phyloP scores from a whole-genome alignment of 768 basidiomycete species.

The Heimioporus sp. region DNA sequence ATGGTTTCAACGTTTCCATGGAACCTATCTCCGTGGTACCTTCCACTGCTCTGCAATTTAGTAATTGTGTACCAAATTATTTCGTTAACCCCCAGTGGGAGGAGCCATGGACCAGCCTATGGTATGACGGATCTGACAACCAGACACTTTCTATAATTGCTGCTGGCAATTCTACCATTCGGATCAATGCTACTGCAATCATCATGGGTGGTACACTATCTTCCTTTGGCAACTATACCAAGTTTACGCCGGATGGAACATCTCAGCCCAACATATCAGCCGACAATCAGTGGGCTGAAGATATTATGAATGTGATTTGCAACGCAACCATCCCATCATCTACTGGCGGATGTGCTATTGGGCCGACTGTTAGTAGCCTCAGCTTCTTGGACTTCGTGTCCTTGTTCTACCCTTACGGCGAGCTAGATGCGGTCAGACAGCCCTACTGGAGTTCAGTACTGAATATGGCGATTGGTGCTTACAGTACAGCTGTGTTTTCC shows the following conservation, averaged over 20 bases:
- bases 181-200: constrained; percentile 9
- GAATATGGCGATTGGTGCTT: constrained; percentile 7
- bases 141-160: constrained; percentile 9
- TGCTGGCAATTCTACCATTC: not conserved
- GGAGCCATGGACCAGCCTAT: not conserved
- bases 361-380: not conserved
- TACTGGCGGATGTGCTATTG: not conserved
- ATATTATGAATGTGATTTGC: constrained; percentile 15
- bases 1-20: constrained; percentile 14
- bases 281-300: constrained; percentile 13
- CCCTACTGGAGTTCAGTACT: constrained; percentile 5
- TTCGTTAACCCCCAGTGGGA: accelerated
- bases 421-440: too few species aligned
- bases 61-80: not conserved
- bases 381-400: constrained; percentile 4
- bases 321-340: not conserved
- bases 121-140: constrained; percentile 2
- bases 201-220: constrained; percentile 7
- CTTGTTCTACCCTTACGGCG: too few species aligned
- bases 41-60: constrained; percentile 8
- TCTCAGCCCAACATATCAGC: constrained; percentile 8
- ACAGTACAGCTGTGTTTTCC: constrained; percentile 1
- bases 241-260: constrained; percentile 16
- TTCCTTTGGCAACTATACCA: constrained; percentile 4
- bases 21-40: constrained; percentile 12